Base-by-base conservation (phyloP, 129 eudicot species). In the Flaveria brownii region DNA sequence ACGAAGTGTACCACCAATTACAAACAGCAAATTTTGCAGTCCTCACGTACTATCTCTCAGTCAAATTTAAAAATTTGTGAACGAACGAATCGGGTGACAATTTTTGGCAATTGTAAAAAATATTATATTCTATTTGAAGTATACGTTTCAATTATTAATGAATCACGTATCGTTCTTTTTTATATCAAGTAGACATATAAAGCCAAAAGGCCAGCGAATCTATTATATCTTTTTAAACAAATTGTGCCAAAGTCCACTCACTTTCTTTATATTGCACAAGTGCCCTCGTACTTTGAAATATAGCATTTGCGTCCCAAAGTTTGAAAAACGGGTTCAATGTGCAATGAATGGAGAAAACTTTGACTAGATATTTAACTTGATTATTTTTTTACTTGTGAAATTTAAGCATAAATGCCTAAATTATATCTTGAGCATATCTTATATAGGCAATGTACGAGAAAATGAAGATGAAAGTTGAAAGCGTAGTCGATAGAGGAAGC, bases 391-490 rank as follows among this genome's bases (percentile, higher is more conserved):
- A 52, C 3, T 2, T 22, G 20, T 69, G 4, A 16, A 22, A 18
- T 57, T 12, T 25, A 23, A 60, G 25, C 36, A 1, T 2, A 23
- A 11, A 20, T 57, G 15, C 28, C 2, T 9, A 18, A 9, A 9
- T 22, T 22, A 57, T 25, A 23, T 50, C 17, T 51, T 52, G 9
- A 57, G 13, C n/a, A 9, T 23, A 23, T 49, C 25, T 1, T 4
- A 5, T 59, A 10, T 66, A 86, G 93, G 62, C 43, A 30, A 76
- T 81, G 84, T 88, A 86, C 9, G 93, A 88, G 63, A 71, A 62
- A 61, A 88, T 88, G 93, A 84, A 73, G 59, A 62, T 77, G 16
- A 84, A 85, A 73, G 88, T 88, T 6, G 92, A 89, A 51, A 80
- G 86, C 43, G 90, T 74, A 2, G 82, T 92, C 8, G 86, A 90